Percentiles rank a stretch among this genome's conserved stretches.
phyloP scores from a whole-genome alignment of 345 rosid genomes.

The Rhodomyrtus tomentosa region DNA sequence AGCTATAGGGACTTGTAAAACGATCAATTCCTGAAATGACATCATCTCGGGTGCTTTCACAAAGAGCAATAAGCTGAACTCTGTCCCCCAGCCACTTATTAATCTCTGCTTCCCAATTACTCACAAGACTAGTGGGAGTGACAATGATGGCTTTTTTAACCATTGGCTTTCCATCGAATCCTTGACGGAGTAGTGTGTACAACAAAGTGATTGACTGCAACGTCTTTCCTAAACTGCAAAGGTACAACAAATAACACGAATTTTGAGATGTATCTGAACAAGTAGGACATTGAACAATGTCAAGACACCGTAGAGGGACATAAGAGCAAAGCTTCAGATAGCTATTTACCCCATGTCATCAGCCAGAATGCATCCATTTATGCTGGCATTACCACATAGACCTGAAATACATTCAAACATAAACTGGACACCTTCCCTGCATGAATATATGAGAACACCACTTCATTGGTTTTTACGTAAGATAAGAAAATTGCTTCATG shows the following conservation, averaged over 20 bases:
- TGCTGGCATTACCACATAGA: slow-evolving; percentile 32
- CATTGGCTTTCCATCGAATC: slow-evolving; percentile 91
- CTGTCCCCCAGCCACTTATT: slow-evolving; percentile 91
- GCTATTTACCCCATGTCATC: slow-evolving; percentile 94
- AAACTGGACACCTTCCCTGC: slow-evolving; percentile 99
- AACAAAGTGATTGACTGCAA: slow-evolving; percentile 87
- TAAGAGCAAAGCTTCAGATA: background rate
- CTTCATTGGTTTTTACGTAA: background rate
- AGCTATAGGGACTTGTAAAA: slow-evolving; percentile 50
- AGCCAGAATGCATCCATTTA: slow-evolving; percentile 93
- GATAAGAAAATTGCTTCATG: background rate
- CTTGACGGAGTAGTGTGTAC: slow-evolving; percentile 83
- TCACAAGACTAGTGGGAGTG: slow-evolving; percentile 98
- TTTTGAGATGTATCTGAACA: background rate
- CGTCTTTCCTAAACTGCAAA: slow-evolving; percentile 92
- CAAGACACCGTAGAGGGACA: background rate
- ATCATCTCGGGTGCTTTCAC: slow-evolving; percentile 94
- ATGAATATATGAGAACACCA: slow-evolving; percentile 1
- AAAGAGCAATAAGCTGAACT: slow-evolving; percentile 79
- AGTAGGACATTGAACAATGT: background rate
- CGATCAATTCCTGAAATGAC: slow-evolving; percentile 82
- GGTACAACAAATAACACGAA: background rate
- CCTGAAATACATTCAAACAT: slow-evolving; percentile 97
- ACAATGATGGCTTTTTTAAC: slow-evolving; percentile 85
- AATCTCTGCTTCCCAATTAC: slow-evolving; percentile 98